Evolutionary conservation across 176 grass and related monocot genomes (phyloP), one percentile per base, ranked within the genome.

Genomic region (Zizania latifolia): DNA sequence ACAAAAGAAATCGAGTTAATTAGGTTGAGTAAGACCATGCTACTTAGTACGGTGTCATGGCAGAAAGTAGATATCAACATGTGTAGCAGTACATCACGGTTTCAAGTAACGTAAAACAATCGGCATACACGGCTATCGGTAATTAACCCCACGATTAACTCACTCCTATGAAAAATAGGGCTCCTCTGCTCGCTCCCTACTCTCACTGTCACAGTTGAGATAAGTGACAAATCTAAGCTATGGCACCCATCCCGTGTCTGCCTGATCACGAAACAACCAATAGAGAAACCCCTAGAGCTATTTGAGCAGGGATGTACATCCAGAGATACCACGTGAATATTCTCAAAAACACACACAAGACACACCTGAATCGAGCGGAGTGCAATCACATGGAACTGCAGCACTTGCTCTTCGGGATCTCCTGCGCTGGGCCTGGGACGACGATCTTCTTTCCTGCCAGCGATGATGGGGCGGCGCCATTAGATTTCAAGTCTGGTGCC

Each of bases 371-470:
- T 41, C 10, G 54, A 45, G 14, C 22, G 13, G 27, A 15, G 22
- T 62, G 23, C 27, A 4, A 32, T 68, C 29, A 88, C 60, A 88
- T 74, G 16, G 66, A 61, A 79, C 74, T 79, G 80, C 86, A 88
- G 81, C 80, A 83, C 53, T 88, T 88, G 74, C 75, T 75, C 86
- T 84, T 88, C 2, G 80, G 81, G 61, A 88, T 84, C 51, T 88
- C 86, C 53, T 88, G 86, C 3, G 75, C 86, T 0, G 86, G 86
- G 8, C 86, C 86, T 29, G 86, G 86, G 54, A 88, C 80, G 7
- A 88, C 61, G 29, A 88, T 75, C 28, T 88, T 79, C 80, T 83
- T 79, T 26, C 86, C 86, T 5, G 81, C 37, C n/a, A 84, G 68
- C 0, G 68, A 29, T n/a, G n/a, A n/a, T 0, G 80, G 80, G 21